A percentile compares a stretch with the other conserved stretches of the same genome.
phyloP scores from a whole-genome alignment of 768 basidiomycete genomes.

The Xanthoconium purpureum region DNA sequence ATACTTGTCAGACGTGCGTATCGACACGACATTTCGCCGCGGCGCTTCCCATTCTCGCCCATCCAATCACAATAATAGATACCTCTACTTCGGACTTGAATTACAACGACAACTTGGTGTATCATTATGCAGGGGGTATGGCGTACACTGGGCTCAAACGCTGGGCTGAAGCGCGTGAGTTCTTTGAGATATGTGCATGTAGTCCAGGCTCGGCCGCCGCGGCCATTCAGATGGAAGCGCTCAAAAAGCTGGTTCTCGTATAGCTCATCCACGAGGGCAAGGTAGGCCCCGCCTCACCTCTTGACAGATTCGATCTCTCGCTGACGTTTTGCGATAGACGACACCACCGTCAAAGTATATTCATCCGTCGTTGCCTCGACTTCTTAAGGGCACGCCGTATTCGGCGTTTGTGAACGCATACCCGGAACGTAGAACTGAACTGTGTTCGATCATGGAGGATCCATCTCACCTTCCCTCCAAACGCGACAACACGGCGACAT shows the following conservation, averaged over 20 bases:
- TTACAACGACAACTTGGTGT: constrained; percentile 79
- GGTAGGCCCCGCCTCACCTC: constrained; percentile 37
- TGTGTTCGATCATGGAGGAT: constrained; percentile 49
- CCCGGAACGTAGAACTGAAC: constrained; percentile 47
- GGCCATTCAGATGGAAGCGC: constrained; percentile 79
- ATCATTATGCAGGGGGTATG: constrained; percentile 83
- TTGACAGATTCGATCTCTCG: neutral
- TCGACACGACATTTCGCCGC: constrained; percentile 48
- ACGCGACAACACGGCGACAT: too few species aligned
- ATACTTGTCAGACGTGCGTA: constrained; percentile 51
- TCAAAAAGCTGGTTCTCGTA: constrained; percentile 78
- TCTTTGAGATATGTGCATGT: constrained; percentile 75
- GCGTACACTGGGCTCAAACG: constrained; percentile 57
- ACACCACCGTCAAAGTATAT: constrained; percentile 71
- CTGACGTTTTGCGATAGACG: constrained; percentile 18
- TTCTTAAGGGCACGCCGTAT: constrained; percentile 71
- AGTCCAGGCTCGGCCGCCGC: constrained; percentile 56
- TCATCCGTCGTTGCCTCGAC: constrained; percentile 50
- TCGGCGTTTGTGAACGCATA: constrained; percentile 60
- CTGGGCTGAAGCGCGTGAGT: constrained; percentile 70
- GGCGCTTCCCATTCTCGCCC: constrained; percentile 58
- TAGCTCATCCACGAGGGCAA: constrained; percentile 77
- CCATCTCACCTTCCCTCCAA: too few species aligned
- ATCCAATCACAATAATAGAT: constrained; percentile 68
- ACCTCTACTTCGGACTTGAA: constrained; percentile 56